Conservation (phyloP, 768 basidiomycete genomes). For the Rhodosporidiobolus sp. region DNA sequence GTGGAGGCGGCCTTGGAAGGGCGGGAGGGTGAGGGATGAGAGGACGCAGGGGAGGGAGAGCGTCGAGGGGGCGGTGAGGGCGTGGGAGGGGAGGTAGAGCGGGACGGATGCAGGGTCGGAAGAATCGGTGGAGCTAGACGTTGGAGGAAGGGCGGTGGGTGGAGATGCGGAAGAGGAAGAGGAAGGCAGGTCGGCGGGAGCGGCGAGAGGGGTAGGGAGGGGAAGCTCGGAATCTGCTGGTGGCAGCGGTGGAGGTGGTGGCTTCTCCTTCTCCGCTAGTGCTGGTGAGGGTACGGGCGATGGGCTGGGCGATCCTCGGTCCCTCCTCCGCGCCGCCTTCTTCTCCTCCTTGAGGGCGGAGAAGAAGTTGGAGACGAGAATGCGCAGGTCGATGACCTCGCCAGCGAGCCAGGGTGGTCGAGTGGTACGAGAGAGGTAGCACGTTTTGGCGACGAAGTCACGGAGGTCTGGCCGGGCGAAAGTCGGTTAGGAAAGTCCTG, state of each 20-base stretch:
- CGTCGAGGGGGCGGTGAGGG: conserved; percentile 40
- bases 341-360: conserved; percentile 1
- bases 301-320: too few species aligned
- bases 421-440: conserved; percentile 53
- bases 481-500: too few species aligned
- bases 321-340: neutral
- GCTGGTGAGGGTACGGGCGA: neutral
- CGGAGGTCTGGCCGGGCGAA: conserved; percentile 26
- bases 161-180: neutral
- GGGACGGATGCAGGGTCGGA: neutral
- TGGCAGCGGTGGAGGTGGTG: neutral
- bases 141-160: too few species aligned
- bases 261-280: neutral
- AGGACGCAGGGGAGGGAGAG: conserved; percentile 76
- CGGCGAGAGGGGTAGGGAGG: neutral
- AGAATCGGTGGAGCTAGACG: neutral
- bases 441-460: conserved; percentile 43
- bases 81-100: conserved; percentile 17
- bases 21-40: conserved; percentile 63
- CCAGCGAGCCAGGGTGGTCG: conserved; percentile 72
- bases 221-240: neutral
- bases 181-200: neutral
- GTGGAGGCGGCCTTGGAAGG: conserved; percentile 80
- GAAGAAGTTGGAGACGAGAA: conserved; percentile 31
- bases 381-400: conserved; percentile 72